Percentiles rank a stretch among this genome's conserved stretches.
phyloP scores from a whole-genome alignment of 2,329 filamentous ascomycete species.

The Colletotrichum sojae region DNA sequence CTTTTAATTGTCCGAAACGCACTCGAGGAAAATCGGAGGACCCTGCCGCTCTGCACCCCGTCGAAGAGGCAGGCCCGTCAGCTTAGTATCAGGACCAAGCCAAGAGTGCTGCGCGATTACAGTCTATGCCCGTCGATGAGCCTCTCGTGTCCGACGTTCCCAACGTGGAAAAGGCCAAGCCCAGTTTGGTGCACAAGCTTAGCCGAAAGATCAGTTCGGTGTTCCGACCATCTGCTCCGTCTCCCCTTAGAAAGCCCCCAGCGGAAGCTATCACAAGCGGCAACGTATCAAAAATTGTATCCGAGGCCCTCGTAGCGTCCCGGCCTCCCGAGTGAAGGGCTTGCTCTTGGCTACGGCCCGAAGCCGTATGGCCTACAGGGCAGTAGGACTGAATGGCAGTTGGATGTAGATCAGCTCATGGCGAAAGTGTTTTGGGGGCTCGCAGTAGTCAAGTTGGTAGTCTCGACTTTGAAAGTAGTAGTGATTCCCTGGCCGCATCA shows the following conservation, averaged over 20 bases:
- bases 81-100: background rate
- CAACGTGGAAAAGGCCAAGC: too few species aligned
- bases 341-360: background rate
- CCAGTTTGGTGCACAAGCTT: slow-evolving; percentile 25
- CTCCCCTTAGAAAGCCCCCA: slow-evolving; percentile 1
- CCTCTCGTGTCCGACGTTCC: too few species aligned
- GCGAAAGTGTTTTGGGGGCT: too few species aligned
- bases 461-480: too few species aligned
- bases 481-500: too few species aligned
- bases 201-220: slow-evolving; percentile 36
- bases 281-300: background rate
- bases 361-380: background rate
- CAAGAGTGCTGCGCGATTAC: background rate
- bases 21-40: slow-evolving; percentile 18
- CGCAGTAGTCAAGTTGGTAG: too few species aligned
- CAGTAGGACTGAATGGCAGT: too few species aligned
- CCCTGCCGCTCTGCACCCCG: too few species aligned
- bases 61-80: background rate
- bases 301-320: background rate
- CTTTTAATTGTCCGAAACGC: background rate
- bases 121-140: background rate
- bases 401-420: too few species aligned
- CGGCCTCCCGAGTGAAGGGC: too few species aligned
- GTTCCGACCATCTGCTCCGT: slow-evolving; percentile 6
- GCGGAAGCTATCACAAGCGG: slow-evolving; percentile 13